phyloP scores from a whole-genome alignment of 2,329 filamentous ascomycete genomes.

The Plectosphaerella plurivora region DNA sequence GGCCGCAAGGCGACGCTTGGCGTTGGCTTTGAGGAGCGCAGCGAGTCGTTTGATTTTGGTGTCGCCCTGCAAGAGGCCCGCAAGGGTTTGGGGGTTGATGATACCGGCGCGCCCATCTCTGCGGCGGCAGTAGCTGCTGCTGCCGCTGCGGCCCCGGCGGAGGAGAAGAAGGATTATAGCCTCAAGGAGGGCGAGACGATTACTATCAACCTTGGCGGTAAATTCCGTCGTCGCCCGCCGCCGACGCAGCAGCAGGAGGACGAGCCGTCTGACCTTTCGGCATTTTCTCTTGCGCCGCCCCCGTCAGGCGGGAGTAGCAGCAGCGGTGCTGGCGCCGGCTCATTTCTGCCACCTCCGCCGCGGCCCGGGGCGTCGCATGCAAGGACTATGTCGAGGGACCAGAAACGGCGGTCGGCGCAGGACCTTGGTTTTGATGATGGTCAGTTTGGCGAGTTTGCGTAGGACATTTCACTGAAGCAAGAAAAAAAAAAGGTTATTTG shows the following conservation, averaged over 20 bases:
- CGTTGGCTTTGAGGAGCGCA: constrained; percentile 82
- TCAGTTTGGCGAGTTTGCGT: constrained; percentile 80
- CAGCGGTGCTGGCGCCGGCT: constrained; percentile 14
- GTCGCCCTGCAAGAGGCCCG: constrained; percentile 75
- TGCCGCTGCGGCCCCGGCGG: constrained; percentile 28
- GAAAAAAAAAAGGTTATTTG: constrained; percentile 1
- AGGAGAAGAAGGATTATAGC: constrained; percentile 71
- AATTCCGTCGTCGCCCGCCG: constrained; percentile 41
- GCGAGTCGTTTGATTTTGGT: constrained; percentile 81
- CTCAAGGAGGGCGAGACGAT: constrained; percentile 89
- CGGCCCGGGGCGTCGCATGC: constrained; percentile 60
- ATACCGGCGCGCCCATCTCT: constrained; percentile 13
- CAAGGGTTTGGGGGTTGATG: constrained; percentile 62
- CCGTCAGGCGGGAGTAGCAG: constrained; percentile 36
- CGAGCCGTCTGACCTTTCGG: constrained; percentile 27
- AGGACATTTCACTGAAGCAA: neutral
- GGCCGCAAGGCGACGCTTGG: constrained; percentile 76
- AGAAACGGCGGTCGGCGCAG: constrained; percentile 49
- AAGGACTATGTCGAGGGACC: constrained; percentile 42
- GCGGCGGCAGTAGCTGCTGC: constrained; percentile 20
- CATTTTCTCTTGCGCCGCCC: constrained; percentile 74
- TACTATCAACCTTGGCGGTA: constrained; percentile 67
- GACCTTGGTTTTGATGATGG: constrained; percentile 83
- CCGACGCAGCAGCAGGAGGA: constrained; percentile 27
- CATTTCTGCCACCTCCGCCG: constrained; percentile 53